Evolutionary conservation across 805 yeast genomes (phyloP).

Genomic region (Pichia insulana): DNA sequence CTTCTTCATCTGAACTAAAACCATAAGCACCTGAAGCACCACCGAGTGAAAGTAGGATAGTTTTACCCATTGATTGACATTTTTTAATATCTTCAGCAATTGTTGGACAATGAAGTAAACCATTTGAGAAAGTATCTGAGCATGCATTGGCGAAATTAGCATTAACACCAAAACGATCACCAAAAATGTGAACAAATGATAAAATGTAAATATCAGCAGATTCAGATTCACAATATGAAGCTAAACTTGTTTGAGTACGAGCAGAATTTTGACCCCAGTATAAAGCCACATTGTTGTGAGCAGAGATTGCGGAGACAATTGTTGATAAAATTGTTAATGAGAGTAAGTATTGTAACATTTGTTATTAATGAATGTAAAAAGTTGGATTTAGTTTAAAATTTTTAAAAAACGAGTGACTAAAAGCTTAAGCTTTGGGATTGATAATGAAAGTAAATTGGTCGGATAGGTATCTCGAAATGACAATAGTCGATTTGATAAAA

Average conservation of each 20-base stretch:
- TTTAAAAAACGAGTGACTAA: not conserved
- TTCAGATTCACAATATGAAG: conserved; percentile 56
- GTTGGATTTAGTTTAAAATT: not conserved
- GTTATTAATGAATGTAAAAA: not conserved
- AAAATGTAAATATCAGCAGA: conserved; percentile 65
- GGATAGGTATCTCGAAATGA: no score
- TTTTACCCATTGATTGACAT: conserved; percentile 76
- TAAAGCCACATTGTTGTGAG: conserved; percentile 48
- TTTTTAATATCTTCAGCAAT: conserved; percentile 56
- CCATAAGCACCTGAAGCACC: conserved; percentile 61
- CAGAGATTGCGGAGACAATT: conserved; percentile 9
- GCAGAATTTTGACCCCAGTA: conserved; percentile 88
- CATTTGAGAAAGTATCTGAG: conserved; percentile 31
- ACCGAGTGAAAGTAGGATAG: conserved; percentile 68
- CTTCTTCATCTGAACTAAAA: conserved; percentile 42
- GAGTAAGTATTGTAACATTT: conserved; percentile 5
- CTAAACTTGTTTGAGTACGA: conserved; percentile 42
- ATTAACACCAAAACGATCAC: conserved; percentile 31
- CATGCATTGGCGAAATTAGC: conserved; percentile 53
- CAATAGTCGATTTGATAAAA: no score
- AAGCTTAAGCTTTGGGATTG: no score
- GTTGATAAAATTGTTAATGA: conserved; percentile 6
- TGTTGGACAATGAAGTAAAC: conserved; percentile 32
- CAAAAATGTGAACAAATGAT: conserved; percentile 62
- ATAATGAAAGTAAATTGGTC: no score